Base-by-base conservation (phyloP, 2,329 filamentous ascomycete genomes). In the Calycina herbarum region DNA sequence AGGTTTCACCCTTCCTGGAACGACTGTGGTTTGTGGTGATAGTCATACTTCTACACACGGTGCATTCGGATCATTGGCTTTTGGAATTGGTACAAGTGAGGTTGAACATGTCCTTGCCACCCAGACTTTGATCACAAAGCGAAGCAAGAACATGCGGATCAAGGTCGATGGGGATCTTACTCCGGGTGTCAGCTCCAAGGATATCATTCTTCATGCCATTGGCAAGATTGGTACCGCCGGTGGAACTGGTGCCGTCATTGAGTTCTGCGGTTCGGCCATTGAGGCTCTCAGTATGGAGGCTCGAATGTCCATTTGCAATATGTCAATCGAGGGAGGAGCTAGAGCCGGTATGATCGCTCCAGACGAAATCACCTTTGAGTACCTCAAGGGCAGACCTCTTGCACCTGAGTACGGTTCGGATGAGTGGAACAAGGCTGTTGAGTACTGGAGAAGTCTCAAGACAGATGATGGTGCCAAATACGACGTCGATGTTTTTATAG, bases 251-350 rank as follows among this genome's bases (percentile, higher is more conserved):
- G 89, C 91, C 62, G 95, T 98, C 70, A 97, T 99, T 74, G 95
- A 99, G 82, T 99, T 94, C 82, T 97, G 93, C 76, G 95, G 95
- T 67, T 97, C 94, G 61, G 92, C 95, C 68, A 97, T 99, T 77
- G 89, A 93, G 72, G 82, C 80, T 68, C 83, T 98, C 73, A 96
- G 92, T 79, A 97, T 99, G 87, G 95, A 98, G 80, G 95, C 94
- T 56, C 89, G 95, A 72, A 98, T 99, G 95, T 97, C 94, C 69
- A 96, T 99, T 78, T 98, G 95, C 83, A 99, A 99, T 83, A 98
- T 98, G 95, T 93, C 94, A 15, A 97, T 98, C 73, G 95, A 99
- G 83, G 95, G 85, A 72, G 95, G 95, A 79, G 95, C 95, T 59
- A 87, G 95, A 80, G 94, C 94, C 67, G 95, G 95, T 71, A 96